Base-by-base conservation (phyloP, 257 asterid genomes). In the Rhazya stricta region DNA sequence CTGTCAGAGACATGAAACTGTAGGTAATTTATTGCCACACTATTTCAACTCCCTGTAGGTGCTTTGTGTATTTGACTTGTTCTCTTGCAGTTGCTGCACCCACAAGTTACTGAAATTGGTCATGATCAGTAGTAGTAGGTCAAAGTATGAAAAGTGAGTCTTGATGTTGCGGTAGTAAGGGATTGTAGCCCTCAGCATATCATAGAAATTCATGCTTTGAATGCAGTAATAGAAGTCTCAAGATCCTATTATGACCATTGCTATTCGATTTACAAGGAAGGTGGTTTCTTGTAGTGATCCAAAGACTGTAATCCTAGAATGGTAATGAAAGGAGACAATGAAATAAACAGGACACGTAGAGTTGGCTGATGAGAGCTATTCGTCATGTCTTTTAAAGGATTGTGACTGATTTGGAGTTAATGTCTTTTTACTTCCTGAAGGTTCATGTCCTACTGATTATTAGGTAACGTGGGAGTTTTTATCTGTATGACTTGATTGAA, bases 251-350 rank as follows among this genome's bases (percentile, higher is more conserved):
- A 51, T 29, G 7, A 45, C 51, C 23, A 2, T n/a, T 70, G 42
- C 58, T 27, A 18, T 30, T 43, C 11, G 18, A 32, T 29, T 27
- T 46, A 29, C 10, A 27, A 25, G 19, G n/a, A 45, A n/a, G 13
- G 39, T 68, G 57, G 11, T 43, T n/a, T 27, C n/a, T 19, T 63
- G 10, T 9, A 58, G 6, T 27, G n/a, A 32, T 63, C 45, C 6
- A 63, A 7, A 5, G 45, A 18, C 27, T 34, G 16, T 16, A 10
- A 19, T 25, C 30, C 30, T n/a, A 43, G 41, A 67, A 37, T 11
- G 41, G 56, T n/a, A 25, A 69, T 27, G 74, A 34, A 46, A 51
- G 29, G 42, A 68, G n/a, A 69, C 27, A 29, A 69, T 69, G 73
- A 27, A 15, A 45, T 30, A 11, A 69, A 27, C 18, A 25, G 41